These are phyloP conservation scores for Allomyces macrogynus DNA, from an alignment of 192 early-diverging fungal species.

Conservation along the genomic window DNA sequence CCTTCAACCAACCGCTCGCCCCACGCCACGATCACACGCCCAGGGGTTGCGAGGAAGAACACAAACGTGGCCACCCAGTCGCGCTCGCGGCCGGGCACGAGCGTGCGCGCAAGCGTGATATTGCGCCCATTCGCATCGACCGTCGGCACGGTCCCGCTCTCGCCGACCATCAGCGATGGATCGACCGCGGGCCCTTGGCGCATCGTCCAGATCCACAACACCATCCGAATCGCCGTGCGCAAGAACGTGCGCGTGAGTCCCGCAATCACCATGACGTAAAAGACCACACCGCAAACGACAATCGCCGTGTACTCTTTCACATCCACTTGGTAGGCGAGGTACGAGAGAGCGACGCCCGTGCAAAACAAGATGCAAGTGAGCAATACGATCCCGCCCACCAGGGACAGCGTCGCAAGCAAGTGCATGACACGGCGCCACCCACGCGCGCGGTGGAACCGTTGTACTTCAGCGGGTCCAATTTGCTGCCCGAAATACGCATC, in stretches of 20 bases:
- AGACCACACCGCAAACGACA: background rate
- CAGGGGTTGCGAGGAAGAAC: background rate
- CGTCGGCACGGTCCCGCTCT: background rate
- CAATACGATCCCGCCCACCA: background rate
- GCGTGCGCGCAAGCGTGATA: background rate
- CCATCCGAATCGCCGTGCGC: background rate
- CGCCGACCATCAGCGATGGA: background rate
- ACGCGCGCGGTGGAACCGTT: background rate
- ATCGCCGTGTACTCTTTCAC: background rate
- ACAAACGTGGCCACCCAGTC: background rate
- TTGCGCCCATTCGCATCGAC: background rate
- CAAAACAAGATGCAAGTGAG: background rate
- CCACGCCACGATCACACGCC: background rate
- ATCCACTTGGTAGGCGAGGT: no score
- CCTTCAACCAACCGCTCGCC: background rate
- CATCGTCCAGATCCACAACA: background rate
- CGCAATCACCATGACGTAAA: background rate
- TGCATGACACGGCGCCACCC: background rate
- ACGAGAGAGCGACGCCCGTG: no score
- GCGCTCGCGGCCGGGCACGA: no score
- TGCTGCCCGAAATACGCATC: background rate
- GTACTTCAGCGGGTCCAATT: background rate
- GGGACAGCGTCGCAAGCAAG: background rate
- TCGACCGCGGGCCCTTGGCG: background rate
- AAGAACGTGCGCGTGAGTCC: background rate